Evolutionary conservation across 2,329 filamentous ascomycete species (phyloP).

Genomic region (Colletotrichum melonis): DNA sequence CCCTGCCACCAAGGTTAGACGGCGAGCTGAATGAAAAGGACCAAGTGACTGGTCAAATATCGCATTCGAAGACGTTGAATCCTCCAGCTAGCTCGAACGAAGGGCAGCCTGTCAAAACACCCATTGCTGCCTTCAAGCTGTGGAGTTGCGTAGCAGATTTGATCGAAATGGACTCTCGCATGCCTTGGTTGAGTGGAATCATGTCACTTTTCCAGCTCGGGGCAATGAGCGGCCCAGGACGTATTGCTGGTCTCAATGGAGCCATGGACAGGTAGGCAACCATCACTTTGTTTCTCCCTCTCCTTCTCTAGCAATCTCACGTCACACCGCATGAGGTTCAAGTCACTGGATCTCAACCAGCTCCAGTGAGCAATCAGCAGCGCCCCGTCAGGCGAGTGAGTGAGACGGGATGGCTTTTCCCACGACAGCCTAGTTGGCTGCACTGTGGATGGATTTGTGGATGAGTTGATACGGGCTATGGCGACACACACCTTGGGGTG

Average conservation of each 20-base stretch:
- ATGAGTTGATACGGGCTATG: slow-evolving; percentile 20
- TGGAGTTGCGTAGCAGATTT: slow-evolving; percentile 81
- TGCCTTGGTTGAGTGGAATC: slow-evolving; percentile 89
- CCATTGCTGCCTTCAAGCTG: slow-evolving; percentile 80
- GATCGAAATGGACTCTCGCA: slow-evolving; percentile 79
- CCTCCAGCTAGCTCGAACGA: slow-evolving; percentile 31
- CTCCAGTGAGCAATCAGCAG: slow-evolving; percentile 50
- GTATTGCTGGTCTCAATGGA: slow-evolving; percentile 79
- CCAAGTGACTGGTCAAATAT: slow-evolving; percentile 39
- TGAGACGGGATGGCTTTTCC: slow-evolving; percentile 38
- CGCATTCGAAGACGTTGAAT: slow-evolving; percentile 39
- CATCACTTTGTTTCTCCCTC: slow-evolving; percentile 43
- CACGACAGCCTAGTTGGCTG: slow-evolving; percentile 13
- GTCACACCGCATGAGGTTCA: slow-evolving; percentile 56
- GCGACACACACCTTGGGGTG: slow-evolving; percentile 25
- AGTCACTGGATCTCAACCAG: slow-evolving; percentile 57
- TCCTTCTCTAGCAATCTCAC: slow-evolving; percentile 24
- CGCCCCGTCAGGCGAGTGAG: slow-evolving; percentile 46
- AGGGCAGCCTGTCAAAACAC: slow-evolving; percentile 56
- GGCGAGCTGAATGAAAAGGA: slow-evolving; percentile 10
- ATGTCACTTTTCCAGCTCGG: slow-evolving; percentile 82
- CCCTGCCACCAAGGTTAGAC: slow-evolving; percentile 66
- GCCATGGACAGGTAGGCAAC: slow-evolving; percentile 87
- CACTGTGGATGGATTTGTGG: neutral
- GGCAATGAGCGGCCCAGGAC: slow-evolving; percentile 78